Base-by-base conservation (phyloP, 345 rosid species). In the Corchorus olitorius region DNA sequence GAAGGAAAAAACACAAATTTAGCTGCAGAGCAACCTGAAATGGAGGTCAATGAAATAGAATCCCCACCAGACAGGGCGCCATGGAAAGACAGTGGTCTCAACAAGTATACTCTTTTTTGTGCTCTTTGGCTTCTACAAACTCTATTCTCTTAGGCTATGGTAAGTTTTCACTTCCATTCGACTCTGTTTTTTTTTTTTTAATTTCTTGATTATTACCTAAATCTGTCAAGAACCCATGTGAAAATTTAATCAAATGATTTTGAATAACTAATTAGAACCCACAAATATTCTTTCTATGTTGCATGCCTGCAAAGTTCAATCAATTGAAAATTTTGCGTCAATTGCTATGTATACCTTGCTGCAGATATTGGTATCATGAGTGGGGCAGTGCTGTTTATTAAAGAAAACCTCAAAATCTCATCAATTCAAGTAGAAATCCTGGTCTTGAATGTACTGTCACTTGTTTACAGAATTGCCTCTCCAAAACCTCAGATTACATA, bases 341-440 rank as follows among this genome's bases (percentile, higher is more conserved):
- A 14, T 34, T 65, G 49, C 8, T 65, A 3, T 65, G 27, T 41
- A 33, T 59, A 19, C 12, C 45, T 52, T 69, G 43, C 20, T 86
- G 76, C 84, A 90, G 91, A 90, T 76, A 86, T 87, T 34, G 92
- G 90, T 60, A 92, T 90, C 74, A 89, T 90, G 92, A 90, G 92
- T 65, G 94, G 92, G 4, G 92, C 91, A 0, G 86, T 84, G 65
- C 65, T 90, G 15, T 87, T 59, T 82, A 90, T 90, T 39, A 79
- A 74, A 61, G 94, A 90, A 34, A 43, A 83, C 72, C 83, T 89
- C 8, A 74, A 79, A 27, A 86, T 89, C 85, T 67, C 89, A 11
- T 78, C 87, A 35, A 71, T 79, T 1, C 85, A 84, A 77, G 86
- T 81, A 4, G 89, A 91, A 76, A 72, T 91, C 72, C 75, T 89